Percentiles rank a stretch among this genome's conserved stretches.
These are phyloP conservation scores for Sporothrix brasiliensis DNA, from an alignment of 2,329 filamentous ascomycete genomes.

Conservation along the genomic window DNA sequence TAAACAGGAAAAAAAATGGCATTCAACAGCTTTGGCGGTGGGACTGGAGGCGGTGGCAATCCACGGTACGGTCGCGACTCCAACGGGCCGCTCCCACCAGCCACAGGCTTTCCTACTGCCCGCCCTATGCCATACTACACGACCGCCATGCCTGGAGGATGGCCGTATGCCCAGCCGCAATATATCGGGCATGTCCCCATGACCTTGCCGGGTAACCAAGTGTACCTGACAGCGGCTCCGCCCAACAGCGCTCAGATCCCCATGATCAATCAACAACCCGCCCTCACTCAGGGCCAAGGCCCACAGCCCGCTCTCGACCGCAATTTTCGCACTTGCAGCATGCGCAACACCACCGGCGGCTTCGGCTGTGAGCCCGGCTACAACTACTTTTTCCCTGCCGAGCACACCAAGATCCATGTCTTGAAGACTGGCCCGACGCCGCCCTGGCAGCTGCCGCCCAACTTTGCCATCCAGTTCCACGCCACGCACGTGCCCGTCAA, in stretches of 20 bases:
- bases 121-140: conserved; percentile 10
- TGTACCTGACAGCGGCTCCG: conserved; percentile 35
- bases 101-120: neutral
- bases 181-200: neutral
- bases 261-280: conserved; percentile 37
- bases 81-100: conserved; percentile 28
- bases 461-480: conserved; percentile 51
- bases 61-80: conserved; percentile 37
- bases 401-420: conserved; percentile 63
- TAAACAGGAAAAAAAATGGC: conserved; percentile 25
- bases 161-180: conserved; percentile 10
- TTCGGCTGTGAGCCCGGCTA: conserved; percentile 64
- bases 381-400: conserved; percentile 62
- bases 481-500: conserved; percentile 57
- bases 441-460: conserved; percentile 57
- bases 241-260: conserved; percentile 8
- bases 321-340: conserved; percentile 55
- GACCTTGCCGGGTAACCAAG: neutral
- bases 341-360: conserved; percentile 61
- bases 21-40: conserved; percentile 22
- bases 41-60: conserved; percentile 36
- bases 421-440: conserved; percentile 52
- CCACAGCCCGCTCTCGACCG: conserved; percentile 49
- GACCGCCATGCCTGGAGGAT: neutral
- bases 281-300: conserved; percentile 42